Evolutionary conservation across 768 basidiomycete genomes (phyloP).

Genomic region (Tylopilus plumbeoviolaceoides): DNA sequence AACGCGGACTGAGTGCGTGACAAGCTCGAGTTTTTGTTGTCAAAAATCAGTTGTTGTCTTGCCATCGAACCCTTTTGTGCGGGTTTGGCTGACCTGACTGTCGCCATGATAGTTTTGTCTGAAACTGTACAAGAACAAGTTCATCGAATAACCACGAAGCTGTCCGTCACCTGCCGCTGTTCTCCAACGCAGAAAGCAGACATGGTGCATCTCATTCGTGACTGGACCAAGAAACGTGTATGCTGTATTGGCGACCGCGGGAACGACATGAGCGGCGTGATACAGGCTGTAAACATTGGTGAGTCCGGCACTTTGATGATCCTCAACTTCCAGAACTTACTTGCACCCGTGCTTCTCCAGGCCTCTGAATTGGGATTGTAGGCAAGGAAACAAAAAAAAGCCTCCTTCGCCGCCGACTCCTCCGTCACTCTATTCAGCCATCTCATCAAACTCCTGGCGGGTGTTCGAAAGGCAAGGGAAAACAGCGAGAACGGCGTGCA

Average conservation of each 20-base stretch:
- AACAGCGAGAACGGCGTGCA: no score
- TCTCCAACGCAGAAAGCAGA: conserved; percentile 99
- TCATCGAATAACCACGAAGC: conserved; percentile 92
- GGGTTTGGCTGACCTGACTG: background rate
- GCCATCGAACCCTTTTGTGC: conserved; percentile 44
- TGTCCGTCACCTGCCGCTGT: conserved; percentile 96
- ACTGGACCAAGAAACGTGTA: conserved; percentile 91
- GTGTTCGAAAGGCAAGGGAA: no score
- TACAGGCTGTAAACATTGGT: conserved; percentile 98
- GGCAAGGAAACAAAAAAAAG: conserved; percentile 99
- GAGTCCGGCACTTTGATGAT: no score
- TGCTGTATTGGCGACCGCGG: conserved; percentile 99
- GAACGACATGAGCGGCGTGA: conserved; percentile 99
- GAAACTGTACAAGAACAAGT: conserved; percentile 87
- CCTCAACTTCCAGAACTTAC: no score
- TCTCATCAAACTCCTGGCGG: no score
- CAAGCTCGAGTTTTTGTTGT: conserved; percentile 89
- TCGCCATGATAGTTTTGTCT: conserved; percentile 71
- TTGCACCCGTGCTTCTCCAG: no score
- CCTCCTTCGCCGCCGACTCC: no score
- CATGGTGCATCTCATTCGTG: conserved; percentile 88
- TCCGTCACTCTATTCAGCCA: no score
- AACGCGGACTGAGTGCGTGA: conserved; percentile 79
- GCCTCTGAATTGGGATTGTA: conserved; percentile 88
- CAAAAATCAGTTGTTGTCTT: conserved; percentile 93